Conservation (phyloP, 2,329 filamentous ascomycete species). For the Didymella segeticola region DNA sequence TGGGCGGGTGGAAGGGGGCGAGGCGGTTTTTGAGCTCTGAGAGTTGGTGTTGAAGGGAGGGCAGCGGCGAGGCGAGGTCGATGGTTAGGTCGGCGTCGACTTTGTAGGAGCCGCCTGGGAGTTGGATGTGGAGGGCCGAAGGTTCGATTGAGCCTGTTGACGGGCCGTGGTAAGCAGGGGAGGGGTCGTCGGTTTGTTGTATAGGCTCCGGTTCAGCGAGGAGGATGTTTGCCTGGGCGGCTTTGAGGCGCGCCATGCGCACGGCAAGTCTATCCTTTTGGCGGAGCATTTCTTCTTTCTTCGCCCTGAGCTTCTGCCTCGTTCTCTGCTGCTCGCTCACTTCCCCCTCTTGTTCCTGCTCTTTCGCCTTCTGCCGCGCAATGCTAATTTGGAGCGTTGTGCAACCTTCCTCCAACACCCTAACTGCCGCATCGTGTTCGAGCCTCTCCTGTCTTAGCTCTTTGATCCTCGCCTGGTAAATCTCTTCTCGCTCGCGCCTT, state of each 20-base stretch:
- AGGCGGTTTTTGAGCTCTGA: conserved; percentile 25
- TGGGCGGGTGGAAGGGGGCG: conserved; percentile 29
- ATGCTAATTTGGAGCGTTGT: neutral
- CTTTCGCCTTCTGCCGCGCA: neutral
- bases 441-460: neutral
- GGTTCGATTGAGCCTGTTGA: neutral
- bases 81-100: conserved; percentile 33
- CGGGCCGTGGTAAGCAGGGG: too few relatives aligned
- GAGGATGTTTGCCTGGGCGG: neutral
- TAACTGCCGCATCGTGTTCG: neutral
- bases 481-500: neutral
- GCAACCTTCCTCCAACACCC: neutral
- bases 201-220: neutral
- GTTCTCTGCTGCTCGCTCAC: neutral
- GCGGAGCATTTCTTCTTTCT: conserved; percentile 4
- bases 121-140: conserved; percentile 15
- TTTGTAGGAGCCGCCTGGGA: conserved; percentile 13
- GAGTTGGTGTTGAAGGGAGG: neutral
- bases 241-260: neutral
- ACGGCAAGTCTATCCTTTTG: conserved; percentile 1
- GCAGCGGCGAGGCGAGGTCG: conserved; percentile 15
- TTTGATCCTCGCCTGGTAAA: neutral
- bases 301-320: neutral
- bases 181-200: neutral
- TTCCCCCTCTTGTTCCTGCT: neutral